These are phyloP conservation scores for Trametes gibbosa DNA, from an alignment of 768 basidiomycete genomes.

Conservation along the genomic window DNA sequence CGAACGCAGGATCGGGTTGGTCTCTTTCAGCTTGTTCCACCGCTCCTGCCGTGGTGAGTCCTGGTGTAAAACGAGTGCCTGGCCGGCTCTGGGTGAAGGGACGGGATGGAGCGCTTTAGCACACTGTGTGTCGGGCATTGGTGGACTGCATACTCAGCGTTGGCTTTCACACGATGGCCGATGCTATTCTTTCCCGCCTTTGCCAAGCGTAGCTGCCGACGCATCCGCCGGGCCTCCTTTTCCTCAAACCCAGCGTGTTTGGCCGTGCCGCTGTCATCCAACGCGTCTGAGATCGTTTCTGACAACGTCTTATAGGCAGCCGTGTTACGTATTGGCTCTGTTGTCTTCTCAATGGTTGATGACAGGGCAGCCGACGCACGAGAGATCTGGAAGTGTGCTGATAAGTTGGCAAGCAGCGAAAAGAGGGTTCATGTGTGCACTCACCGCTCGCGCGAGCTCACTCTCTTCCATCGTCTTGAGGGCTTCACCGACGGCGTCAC, in stretches of 20 bases:
- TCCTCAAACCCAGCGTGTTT: conserved; percentile 97
- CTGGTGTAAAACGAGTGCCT: conserved; percentile 80
- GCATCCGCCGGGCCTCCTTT: conserved; percentile 80
- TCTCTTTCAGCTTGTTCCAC: conserved; percentile 78
- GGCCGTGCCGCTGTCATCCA: conserved; percentile 91
- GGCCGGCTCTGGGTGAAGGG: conserved; percentile 65
- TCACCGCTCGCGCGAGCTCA: conserved; percentile 81
- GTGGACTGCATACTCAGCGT: conserved; percentile 71
- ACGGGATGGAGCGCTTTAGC: background rate
- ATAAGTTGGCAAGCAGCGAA: background rate
- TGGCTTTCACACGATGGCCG: conserved; percentile 53
- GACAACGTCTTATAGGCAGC: conserved; percentile 90
- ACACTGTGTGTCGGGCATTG: background rate
- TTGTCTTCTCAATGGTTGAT: conserved; percentile 80
- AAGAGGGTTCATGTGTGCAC: conserved; percentile 22
- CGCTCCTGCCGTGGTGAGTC: conserved; percentile 74
- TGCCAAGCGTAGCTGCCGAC: conserved; percentile 75
- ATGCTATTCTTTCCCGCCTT: conserved; percentile 79
- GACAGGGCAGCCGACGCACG: conserved; percentile 85
- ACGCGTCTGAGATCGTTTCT: conserved; percentile 85
- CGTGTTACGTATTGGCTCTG: conserved; percentile 96
- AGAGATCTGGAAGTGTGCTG: conserved; percentile 57
- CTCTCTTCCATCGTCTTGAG: conserved; percentile 94
- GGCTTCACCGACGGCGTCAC: conserved; percentile 91
- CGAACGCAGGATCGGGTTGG: conserved; percentile 70